Evolutionary conservation across 768 basidiomycete genomes (phyloP).

Genomic region (Auriscalpium vulgare): DNA sequence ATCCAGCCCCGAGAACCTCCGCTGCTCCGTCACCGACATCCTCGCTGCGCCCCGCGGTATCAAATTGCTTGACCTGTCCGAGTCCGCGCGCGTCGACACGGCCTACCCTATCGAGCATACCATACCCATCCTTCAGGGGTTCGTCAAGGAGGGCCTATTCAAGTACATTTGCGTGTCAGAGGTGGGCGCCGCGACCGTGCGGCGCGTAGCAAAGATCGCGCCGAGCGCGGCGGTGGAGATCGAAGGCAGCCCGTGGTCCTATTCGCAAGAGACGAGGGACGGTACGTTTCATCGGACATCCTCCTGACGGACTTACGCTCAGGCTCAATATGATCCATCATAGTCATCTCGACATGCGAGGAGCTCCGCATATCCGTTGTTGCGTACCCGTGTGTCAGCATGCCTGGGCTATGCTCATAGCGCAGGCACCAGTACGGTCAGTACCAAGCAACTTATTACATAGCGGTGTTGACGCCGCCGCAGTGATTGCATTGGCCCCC

Average conservation of each 20-base stretch:
- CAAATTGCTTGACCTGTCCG: slow-evolving; percentile 54
- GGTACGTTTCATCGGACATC: no score
- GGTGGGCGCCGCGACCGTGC: slow-evolving; percentile 40
- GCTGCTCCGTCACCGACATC: slow-evolving; percentile 39
- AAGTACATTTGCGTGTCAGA: slow-evolving; percentile 55
- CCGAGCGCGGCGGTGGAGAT: slow-evolving; percentile 58
- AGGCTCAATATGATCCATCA: no score
- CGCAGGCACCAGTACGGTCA: no score
- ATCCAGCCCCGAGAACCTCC: slow-evolving; percentile 30
- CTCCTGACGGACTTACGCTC: no score
- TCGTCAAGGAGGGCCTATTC: slow-evolving; percentile 50
- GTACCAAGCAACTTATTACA: no score
- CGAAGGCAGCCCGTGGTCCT: slow-evolving; percentile 57
- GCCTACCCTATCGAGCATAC: slow-evolving; percentile 38
- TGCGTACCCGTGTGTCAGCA: no score
- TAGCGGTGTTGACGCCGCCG: no score
- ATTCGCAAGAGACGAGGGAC: slow-evolving; percentile 42
- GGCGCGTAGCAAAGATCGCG: slow-evolving; percentile 34
- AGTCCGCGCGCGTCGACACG: slow-evolving; percentile 41
- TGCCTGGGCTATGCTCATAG: no score
- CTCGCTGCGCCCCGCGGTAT: slow-evolving; percentile 38
- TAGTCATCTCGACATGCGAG: no score
- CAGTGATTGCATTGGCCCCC: no score
- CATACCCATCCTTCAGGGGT: slow-evolving; percentile 31
- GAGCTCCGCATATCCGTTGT: no score